Percentiles rank a stretch among this genome's conserved stretches.
phyloP scores from a whole-genome alignment of 805 yeast genomes.

The Maudiozyma turicensis region DNA sequence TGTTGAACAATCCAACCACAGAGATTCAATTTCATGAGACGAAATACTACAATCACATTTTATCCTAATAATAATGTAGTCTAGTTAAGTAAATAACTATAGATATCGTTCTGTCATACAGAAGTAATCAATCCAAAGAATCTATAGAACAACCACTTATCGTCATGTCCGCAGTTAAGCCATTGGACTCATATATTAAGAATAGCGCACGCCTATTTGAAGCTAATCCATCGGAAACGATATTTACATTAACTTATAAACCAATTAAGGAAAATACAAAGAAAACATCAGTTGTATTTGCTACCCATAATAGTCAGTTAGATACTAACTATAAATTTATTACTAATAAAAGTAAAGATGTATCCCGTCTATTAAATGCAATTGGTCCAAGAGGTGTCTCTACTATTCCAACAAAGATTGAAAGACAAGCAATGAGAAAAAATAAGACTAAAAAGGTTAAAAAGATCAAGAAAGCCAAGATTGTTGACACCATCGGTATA shows the following conservation, averaged over 20 bases:
- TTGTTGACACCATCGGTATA: conserved; percentile 20
- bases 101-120: too few relatives aligned
- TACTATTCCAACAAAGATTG: conserved; percentile 18
- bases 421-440: conserved; percentile 9
- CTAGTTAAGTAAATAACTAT: too few relatives aligned
- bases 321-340: conserved; percentile 52
- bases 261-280: conserved; percentile 20
- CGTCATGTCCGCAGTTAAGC: conserved; percentile 17
- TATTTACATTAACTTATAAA: conserved; percentile 29
- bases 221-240: conserved; percentile 33
- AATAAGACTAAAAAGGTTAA: conserved; percentile 4
- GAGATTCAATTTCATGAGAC: too few relatives aligned
- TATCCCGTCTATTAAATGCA: conserved; percentile 61
- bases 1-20: too few relatives aligned
- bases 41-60: too few relatives aligned
- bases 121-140: too few relatives aligned
- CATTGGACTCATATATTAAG: conserved; percentile 35
- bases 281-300: conserved; percentile 32
- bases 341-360: conserved; percentile 59
- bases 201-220: conserved; percentile 34
- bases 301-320: conserved; percentile 53
- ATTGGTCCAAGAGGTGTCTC: conserved; percentile 60
- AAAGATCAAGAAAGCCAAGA: conserved; percentile 5
- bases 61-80: too few relatives aligned
- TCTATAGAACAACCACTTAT: not conserved